Evolutionary conservation across 148 eudicot species (phyloP), one percentile per base, ranked within the genome.

Genomic region (Linanthus parryae): DNA sequence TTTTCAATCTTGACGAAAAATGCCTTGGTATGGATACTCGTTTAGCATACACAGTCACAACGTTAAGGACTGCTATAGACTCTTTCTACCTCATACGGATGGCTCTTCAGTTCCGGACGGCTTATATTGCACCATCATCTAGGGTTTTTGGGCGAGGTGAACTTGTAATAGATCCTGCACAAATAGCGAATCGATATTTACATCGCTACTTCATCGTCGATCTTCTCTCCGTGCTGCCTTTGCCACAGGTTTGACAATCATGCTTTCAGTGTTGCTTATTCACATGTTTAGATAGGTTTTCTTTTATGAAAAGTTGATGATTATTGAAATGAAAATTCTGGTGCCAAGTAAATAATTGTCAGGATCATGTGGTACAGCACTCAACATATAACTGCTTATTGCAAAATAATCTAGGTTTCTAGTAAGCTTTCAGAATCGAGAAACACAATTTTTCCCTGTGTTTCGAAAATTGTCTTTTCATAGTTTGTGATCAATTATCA

Each of bases 131-230:
- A 47, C 78, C 74, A 23, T 73, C 78, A 16, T 73, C 78, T 50
- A 64, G 78, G 17, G 78, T 73, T 40, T 73, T 73, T 52, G 78
- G 78, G 19, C 60, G 78, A 31, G 78, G 78, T 56, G 78, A 73
- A 31, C 78, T 73, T 29, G 74, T 73, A 19, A 73, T 73, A 16
- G 78, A 73, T 51, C 71, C 74, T n/a, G 34, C 67, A 14, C 57
- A 73, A 43, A 73, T 73, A 38, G 78, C 74, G 2, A 64, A 34
- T 42, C 58, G 78, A 34, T 73, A 73, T 57, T 36, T 73, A 25
- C 61, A 53, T 1, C 78, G 74, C 24, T 64, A 69, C 54, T 73
- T 73, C 31, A 43, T 73, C 0, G 51, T 73, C 39, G 78, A 73
- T 65, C 55, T 73, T 43, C 74, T 69, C 1, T 60, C 78, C 1